These are phyloP conservation scores for Nigrospora osmanthi DNA, from an alignment of 2,329 filamentous ascomycete genomes.

Conservation along the genomic window DNA sequence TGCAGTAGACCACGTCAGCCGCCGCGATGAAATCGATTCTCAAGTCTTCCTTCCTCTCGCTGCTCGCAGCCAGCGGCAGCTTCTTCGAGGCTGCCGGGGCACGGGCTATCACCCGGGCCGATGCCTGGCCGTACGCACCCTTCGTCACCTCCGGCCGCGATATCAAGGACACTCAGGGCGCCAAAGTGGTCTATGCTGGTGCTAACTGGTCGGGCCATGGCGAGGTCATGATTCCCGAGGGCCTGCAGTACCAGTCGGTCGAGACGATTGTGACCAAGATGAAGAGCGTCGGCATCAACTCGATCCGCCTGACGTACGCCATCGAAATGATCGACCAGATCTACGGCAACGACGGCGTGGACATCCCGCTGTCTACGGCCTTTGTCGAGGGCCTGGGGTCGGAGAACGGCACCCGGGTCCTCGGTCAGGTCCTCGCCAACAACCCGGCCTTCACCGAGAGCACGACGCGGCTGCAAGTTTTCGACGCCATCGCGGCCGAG, in stretches of 20 bases:
- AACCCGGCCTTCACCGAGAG: conserved; percentile 47
- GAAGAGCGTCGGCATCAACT: conserved; percentile 55
- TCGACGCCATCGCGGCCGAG: conserved; percentile 54
- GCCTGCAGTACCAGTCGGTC: conserved; percentile 54
- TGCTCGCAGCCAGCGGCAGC: conserved; percentile 15
- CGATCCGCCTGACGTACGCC: conserved; percentile 54
- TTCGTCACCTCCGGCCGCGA: conserved; percentile 32
- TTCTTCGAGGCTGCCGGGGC: conserved; percentile 5
- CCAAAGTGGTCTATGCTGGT: conserved; percentile 41
- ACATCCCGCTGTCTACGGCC: conserved; percentile 35
- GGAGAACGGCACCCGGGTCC: conserved; percentile 39
- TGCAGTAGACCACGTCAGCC: too few species aligned
- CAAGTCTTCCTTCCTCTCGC: conserved; percentile 7
- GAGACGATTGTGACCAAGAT: conserved; percentile 45
- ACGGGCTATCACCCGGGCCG: conserved; percentile 4
- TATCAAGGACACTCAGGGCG: conserved; percentile 33
- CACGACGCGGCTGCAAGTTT: conserved; percentile 42
- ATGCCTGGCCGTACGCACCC: conserved; percentile 20
- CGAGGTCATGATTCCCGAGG: conserved; percentile 57
- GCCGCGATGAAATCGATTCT: too few species aligned
- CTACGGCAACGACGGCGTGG: conserved; percentile 36
- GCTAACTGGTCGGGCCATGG: conserved; percentile 55
- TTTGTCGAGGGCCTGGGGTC: conserved; percentile 38
- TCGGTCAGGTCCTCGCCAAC: conserved; percentile 41
- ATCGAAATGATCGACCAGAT: conserved; percentile 58